Conservation (phyloP, 2,329 filamentous ascomycete genomes). For the Colletotrichum siamense region DNA sequence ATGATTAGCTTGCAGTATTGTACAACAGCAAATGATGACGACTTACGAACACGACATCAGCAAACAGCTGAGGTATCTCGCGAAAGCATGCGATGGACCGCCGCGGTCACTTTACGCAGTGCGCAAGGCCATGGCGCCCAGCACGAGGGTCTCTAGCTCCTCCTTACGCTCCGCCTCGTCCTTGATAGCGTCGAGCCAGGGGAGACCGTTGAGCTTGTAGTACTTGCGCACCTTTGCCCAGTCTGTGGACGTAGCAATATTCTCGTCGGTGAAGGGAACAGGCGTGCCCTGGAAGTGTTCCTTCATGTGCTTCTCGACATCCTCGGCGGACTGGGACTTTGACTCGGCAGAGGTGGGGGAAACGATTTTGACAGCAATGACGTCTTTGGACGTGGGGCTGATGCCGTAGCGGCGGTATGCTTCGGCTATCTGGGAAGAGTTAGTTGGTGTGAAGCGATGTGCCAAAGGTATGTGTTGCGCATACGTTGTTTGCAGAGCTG, state of each 20-base stretch:
- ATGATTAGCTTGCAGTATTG: background rate
- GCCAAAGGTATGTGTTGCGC: background rate
- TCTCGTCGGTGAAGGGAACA: slow-evolving; percentile 66
- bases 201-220: slow-evolving; percentile 79
- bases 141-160: slow-evolving; percentile 71
- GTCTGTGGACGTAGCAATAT: slow-evolving; percentile 66
- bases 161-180: slow-evolving; percentile 48
- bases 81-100: background rate
- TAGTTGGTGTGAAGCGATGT: background rate
- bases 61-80: background rate
- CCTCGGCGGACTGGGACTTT: slow-evolving; percentile 46
- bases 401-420: slow-evolving; percentile 91
- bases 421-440: slow-evolving; percentile 75
- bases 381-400: slow-evolving; percentile 67
- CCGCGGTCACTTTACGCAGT: slow-evolving; percentile 41
- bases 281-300: slow-evolving; percentile 66
- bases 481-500: slow-evolving; percentile 82
- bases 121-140: slow-evolving; percentile 81
- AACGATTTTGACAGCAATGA: slow-evolving; percentile 85
- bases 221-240: slow-evolving; percentile 77
- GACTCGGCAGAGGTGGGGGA: slow-evolving; percentile 49
- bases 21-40: background rate
- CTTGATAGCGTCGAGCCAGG: slow-evolving; percentile 51
- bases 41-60: background rate
- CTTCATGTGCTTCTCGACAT: slow-evolving; percentile 64